Percentiles rank a stretch among this genome's conserved stretches.
Conservation (phyloP, 768 basidiomycete genomes). For the Mycena alexandri region DNA sequence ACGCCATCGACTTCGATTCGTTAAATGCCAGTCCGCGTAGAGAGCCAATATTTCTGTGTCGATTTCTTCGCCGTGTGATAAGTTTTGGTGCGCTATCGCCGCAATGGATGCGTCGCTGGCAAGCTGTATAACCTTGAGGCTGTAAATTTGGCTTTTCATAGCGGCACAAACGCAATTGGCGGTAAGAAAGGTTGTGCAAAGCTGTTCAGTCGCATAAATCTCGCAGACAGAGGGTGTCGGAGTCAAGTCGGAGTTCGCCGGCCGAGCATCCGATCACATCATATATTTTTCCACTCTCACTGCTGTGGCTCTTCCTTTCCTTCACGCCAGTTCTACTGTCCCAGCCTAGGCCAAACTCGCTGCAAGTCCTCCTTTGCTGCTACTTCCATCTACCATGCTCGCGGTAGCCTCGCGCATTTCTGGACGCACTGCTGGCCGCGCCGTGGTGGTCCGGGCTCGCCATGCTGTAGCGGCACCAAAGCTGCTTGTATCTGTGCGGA, state of each 20-base stretch:
- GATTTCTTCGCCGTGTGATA: not conserved
- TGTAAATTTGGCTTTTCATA: constrained; percentile 15
- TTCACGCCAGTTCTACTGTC: constrained; percentile 8
- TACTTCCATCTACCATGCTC: constrained; percentile 47
- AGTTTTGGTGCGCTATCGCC: too few relatives aligned
- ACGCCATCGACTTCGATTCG: not conserved
- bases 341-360: not conserved
- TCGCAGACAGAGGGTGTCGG: constrained; percentile 10
- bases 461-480: constrained; percentile 53
- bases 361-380: not conserved
- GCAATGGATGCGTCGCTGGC: too few relatives aligned
- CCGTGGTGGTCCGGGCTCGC: constrained; percentile 62
- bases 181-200: constrained; percentile 7
- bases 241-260: constrained; percentile 9
- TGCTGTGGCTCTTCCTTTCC: not conserved
- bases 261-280: constrained; percentile 23
- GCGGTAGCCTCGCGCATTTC: constrained; percentile 52
- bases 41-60: not conserved
- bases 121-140: not conserved
- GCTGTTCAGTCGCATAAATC: constrained; percentile 6
- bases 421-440: constrained; percentile 56
- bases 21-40: not conserved
- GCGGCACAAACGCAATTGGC: constrained; percentile 26
- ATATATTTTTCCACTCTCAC: constrained; percentile 10
- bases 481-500: constrained; percentile 52